Evolutionary conservation across 75 land plant species (phyloP).

Genomic region (Larix kaempferi): DNA sequence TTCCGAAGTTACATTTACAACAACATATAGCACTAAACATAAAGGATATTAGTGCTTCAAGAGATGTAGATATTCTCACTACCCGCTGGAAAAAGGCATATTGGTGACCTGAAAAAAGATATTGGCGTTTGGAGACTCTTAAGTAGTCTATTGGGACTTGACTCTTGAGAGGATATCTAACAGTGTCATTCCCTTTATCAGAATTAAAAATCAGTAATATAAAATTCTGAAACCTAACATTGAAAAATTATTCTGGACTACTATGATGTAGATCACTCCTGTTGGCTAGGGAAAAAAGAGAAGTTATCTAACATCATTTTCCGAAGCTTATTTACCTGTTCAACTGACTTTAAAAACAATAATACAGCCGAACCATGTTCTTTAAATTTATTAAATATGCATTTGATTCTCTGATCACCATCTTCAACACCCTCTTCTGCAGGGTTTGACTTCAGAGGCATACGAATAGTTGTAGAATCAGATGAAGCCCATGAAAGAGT

Average conservation of each 20-base stretch:
- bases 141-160: no score
- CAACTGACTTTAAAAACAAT: slow-evolving; percentile 71
- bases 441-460: slow-evolving; percentile 69
- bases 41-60: no score
- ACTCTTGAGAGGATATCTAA: neutral
- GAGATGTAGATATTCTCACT: no score
- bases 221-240: neutral
- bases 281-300: neutral
- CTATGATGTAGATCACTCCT: neutral
- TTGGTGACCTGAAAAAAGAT: no score
- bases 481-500: slow-evolving; percentile 47
- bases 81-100: no score
- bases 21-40: no score
- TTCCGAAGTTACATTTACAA: no score
- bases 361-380: slow-evolving; percentile 58
- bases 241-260: neutral
- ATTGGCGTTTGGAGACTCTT: no score
- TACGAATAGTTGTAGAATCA: slow-evolving; percentile 75
- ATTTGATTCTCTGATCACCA: slow-evolving; percentile 35
- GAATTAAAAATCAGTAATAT: neutral
- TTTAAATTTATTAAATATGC: slow-evolving; percentile 55
- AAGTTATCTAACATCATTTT: neutral
- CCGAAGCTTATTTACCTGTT: slow-evolving; percentile 56
- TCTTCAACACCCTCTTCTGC: slow-evolving; percentile 35
- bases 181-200: neutral